A percentile compares a stretch with the other conserved stretches of the same genome.
Conservation (phyloP, 257 asterid species). For the Nicotiana tomentosiformis region DNA sequence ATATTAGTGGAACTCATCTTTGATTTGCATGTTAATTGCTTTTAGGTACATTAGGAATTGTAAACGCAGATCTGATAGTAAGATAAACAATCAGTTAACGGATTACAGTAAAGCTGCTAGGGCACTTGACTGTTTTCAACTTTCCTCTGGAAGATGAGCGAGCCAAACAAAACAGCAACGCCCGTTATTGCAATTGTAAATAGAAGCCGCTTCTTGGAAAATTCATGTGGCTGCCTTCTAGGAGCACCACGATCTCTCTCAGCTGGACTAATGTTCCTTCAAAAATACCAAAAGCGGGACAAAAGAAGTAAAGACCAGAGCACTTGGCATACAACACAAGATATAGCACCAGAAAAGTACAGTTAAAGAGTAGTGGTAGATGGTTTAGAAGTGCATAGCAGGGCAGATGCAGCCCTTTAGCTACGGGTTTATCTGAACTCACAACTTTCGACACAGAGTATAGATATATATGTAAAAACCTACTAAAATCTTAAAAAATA, state of each 20-base stretch:
- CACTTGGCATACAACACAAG: not conserved
- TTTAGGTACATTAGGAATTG: not conserved
- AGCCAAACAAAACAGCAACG: slow-evolving; percentile 86
- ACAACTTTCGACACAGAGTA: too few relatives aligned
- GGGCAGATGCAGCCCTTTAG: too few relatives aligned
- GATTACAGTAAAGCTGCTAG: slow-evolving; percentile 14
- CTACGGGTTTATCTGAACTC: too few relatives aligned
- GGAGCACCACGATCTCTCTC: slow-evolving; percentile 56
- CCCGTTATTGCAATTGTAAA: slow-evolving; percentile 83
- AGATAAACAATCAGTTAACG: not conserved
- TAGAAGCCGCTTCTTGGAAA: slow-evolving; percentile 57
- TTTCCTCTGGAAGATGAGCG: slow-evolving; percentile 78
- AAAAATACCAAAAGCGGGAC: slow-evolving; percentile 9
- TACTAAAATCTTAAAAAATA: too few relatives aligned
- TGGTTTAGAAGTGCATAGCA: not conserved
- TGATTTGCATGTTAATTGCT: not conserved
- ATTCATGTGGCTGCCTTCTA: slow-evolving; percentile 70
- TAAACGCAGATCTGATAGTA: slow-evolving; percentile 1
- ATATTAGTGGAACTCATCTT: not conserved
- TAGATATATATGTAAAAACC: too few relatives aligned
- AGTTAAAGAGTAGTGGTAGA: not conserved
- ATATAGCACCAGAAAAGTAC: not conserved
- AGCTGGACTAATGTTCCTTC: slow-evolving; percentile 52
- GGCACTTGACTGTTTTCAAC: slow-evolving; percentile 35
- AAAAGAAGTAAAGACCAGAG: not conserved